phyloP scores from a whole-genome alignment of 176 grass and related monocot species.

The Zea mays region DNA sequence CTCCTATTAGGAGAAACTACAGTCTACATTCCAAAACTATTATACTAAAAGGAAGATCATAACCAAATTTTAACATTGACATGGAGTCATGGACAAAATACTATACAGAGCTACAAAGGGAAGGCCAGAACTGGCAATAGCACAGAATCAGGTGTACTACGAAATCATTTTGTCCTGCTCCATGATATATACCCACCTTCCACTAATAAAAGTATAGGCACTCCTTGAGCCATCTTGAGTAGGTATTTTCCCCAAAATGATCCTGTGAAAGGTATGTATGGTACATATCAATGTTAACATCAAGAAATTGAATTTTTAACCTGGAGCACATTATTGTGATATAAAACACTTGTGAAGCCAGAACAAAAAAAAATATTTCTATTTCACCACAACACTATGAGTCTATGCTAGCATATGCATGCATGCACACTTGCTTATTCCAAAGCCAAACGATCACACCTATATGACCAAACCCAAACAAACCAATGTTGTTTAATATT shows the following conservation, averaged over 20 bases:
- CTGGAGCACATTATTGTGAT: not conserved
- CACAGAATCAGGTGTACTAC: constrained; percentile 2
- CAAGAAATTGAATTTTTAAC: too few species aligned
- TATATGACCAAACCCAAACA: constrained; percentile 24
- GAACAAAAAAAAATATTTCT: constrained; percentile 29
- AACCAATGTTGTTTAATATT: constrained; percentile 12
- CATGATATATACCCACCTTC: constrained; percentile 67
- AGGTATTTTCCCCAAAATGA: constrained; percentile 86
- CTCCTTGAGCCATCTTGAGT: constrained; percentile 92
- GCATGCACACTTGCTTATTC: not conserved
- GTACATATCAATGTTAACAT: constrained; percentile 39
- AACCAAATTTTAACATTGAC: too few species aligned
- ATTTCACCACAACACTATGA: constrained; percentile 5
- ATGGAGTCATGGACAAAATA: too few species aligned
- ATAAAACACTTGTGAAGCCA: constrained; percentile 7
- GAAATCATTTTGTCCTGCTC: not conserved
- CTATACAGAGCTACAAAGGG: too few species aligned
- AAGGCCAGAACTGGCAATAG: not conserved
- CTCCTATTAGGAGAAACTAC: too few species aligned
- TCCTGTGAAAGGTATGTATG: constrained; percentile 71
- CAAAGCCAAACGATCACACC: not conserved
- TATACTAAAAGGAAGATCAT: too few species aligned
- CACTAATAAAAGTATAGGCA: constrained; percentile 86
- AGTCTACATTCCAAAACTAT: too few species aligned
- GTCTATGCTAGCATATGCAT: not conserved